Evolutionary conservation across 805 yeast species (phyloP).

Genomic region (Yarrowia keelungensis): DNA sequence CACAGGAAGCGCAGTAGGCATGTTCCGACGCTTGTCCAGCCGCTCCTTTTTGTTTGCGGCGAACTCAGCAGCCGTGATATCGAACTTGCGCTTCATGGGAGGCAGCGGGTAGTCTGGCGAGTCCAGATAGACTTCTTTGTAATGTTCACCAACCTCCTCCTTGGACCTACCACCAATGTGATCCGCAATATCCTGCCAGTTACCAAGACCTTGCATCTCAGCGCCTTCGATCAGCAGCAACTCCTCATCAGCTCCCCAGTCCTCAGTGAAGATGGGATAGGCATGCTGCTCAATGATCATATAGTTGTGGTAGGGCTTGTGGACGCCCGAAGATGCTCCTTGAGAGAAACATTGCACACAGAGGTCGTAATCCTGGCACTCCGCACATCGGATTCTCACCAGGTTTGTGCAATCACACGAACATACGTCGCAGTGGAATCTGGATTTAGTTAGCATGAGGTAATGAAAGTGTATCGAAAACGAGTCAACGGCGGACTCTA

Average conservation of each 20-base stretch:
- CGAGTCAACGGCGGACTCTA: constrained; percentile 20
- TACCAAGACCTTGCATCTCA: constrained; percentile 89
- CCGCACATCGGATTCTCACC: constrained; percentile 89
- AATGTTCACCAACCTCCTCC: constrained; percentile 90
- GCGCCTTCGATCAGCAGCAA: constrained; percentile 86
- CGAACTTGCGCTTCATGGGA: constrained; percentile 68
- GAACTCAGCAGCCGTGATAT: constrained; percentile 72
- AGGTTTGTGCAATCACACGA: constrained; percentile 94
- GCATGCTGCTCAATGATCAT: constrained; percentile 92
- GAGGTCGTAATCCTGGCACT: constrained; percentile 91
- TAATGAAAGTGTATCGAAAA: constrained; percentile 14
- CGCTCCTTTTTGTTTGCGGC: constrained; percentile 70
- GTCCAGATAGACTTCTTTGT: constrained; percentile 71
- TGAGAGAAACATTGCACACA: constrained; percentile 96
- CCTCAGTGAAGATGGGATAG: constrained; percentile 85
- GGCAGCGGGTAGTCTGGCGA: constrained; percentile 86
- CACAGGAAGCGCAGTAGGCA: constrained; percentile 78
- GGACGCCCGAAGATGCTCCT: constrained; percentile 80
- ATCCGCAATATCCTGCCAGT: constrained; percentile 98
- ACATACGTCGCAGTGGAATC: constrained; percentile 81
- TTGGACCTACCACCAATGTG: constrained; percentile 91
- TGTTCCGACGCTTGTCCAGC: constrained; percentile 69
- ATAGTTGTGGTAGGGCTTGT: constrained; percentile 94
- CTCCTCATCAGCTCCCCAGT: constrained; percentile 99
- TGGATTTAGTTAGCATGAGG: constrained; percentile 39